A percentile compares a stretch with the other conserved stretches of the same genome.
These are phyloP conservation scores for Sanghuangporus weigelae DNA, from an alignment of 1,284 basidiomycete genomes.

Conservation along the genomic window DNA sequence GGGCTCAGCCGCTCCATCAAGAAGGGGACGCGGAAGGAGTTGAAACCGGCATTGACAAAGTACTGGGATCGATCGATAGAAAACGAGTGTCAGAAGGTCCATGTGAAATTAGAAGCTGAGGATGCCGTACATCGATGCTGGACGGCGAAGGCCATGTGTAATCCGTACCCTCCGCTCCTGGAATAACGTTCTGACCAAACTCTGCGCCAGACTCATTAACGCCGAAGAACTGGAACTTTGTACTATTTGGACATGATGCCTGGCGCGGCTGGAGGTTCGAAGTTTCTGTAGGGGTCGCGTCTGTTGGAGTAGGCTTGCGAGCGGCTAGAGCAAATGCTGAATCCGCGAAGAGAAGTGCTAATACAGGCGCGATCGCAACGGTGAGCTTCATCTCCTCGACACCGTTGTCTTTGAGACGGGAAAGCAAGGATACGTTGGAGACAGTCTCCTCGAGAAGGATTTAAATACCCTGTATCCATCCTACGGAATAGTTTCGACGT, in stretches of 20 bases:
- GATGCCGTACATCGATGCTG: slow-evolving; percentile 36
- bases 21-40: slow-evolving; percentile 61
- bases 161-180: slow-evolving; percentile 42
- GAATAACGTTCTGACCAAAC: slow-evolving; percentile 41
- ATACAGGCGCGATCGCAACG: slow-evolving; percentile 19
- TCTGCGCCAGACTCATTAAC: slow-evolving; percentile 60
- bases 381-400: slow-evolving; percentile 6
- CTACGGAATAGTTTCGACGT: neutral
- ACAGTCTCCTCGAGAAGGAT: neutral
- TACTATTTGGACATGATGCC: slow-evolving; percentile 26
- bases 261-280: slow-evolving; percentile 6
- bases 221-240: slow-evolving; percentile 60
- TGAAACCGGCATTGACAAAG: slow-evolving; percentile 53
- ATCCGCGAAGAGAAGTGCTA: slow-evolving; percentile 25
- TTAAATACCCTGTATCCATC: neutral
- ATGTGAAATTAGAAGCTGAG: slow-evolving; percentile 2
- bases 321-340: slow-evolving; percentile 26
- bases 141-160: slow-evolving; percentile 46
- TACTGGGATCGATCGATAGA: slow-evolving; percentile 27
- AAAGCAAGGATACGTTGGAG: neutral
- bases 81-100: slow-evolving; percentile 9
- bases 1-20: slow-evolving; percentile 51
- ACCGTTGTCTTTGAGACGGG: neutral
- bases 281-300: slow-evolving; percentile 9
- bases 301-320: slow-evolving; percentile 19